Conservation (phyloP, 2,329 filamentous ascomycete species). For the Aspergillus quadrilineatus region DNA sequence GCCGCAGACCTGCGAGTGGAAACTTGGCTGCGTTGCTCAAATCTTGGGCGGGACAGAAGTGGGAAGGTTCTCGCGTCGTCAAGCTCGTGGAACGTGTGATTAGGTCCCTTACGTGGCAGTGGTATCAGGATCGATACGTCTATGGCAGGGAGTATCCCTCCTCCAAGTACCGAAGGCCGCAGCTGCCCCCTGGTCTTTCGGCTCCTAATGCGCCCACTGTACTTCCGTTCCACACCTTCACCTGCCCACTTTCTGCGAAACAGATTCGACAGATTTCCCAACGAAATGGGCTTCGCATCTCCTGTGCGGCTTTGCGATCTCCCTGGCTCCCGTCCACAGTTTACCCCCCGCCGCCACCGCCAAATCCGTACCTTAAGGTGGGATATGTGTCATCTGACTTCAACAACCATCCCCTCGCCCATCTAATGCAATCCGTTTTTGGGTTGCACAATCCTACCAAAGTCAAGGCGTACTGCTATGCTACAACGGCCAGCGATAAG, state of each 20-base stretch:
- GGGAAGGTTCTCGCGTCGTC: constrained; percentile 85
- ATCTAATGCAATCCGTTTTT: constrained; percentile 98
- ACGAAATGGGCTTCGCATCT: constrained; percentile 89
- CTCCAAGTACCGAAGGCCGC: constrained; percentile 68
- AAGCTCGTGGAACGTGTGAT: constrained; percentile 81
- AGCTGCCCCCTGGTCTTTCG: constrained; percentile 68
- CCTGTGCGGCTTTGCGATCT: constrained; percentile 79
- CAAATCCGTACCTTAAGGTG: constrained; percentile 78
- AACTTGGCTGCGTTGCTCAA: constrained; percentile 41
- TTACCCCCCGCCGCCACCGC: constrained; percentile 80
- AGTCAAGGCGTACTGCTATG: constrained; percentile 89
- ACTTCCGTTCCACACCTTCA: constrained; percentile 96
- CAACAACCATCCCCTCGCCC: constrained; percentile 95
- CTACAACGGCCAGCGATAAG: constrained; percentile 85
- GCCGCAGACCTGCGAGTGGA: constrained; percentile 25
- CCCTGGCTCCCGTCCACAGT: constrained; percentile 82
- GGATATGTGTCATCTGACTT: constrained; percentile 98
- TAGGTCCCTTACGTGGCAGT: constrained; percentile 74
- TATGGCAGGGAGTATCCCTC: constrained; percentile 56
- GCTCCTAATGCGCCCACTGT: constrained; percentile 90
- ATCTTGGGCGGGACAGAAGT: constrained; percentile 70
- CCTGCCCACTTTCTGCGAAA: constrained; percentile 84
- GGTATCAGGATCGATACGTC: constrained; percentile 82
- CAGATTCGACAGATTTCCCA: constrained; percentile 94
- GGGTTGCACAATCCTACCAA: constrained; percentile 74